Conservation (phyloP, 2,329 filamentous ascomycete species). For the Fusarium sp. region DNA sequence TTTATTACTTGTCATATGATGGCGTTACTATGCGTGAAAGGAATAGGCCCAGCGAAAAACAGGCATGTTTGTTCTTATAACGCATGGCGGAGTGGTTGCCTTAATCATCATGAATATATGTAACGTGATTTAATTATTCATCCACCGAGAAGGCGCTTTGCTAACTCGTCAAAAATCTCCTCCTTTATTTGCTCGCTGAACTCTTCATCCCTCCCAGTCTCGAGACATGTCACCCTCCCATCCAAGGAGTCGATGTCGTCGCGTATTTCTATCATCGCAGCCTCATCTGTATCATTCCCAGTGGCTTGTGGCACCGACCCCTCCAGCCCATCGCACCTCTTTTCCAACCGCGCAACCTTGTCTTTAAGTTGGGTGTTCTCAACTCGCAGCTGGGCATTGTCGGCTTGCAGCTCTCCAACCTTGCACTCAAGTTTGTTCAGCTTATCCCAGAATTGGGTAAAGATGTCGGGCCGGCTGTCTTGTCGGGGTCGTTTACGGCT, state of each 20-base stretch:
- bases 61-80: too few species aligned
- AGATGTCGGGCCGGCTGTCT: conserved; percentile 8
- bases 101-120: not conserved
- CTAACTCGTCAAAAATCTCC: conserved; percentile 18
- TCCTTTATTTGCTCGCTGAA: conserved; percentile 8
- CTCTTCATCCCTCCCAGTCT: conserved; percentile 3
- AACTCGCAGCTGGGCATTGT: conserved; percentile 5
- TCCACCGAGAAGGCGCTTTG: conserved; percentile 7
- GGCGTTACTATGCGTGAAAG: not conserved
- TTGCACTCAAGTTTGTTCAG: conserved; percentile 18
- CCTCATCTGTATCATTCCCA: conserved; percentile 8
- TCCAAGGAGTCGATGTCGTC: conserved; percentile 13
- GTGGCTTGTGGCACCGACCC: not conserved
- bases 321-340: conserved; percentile 2
- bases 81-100: too few species aligned
- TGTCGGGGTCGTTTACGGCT: conserved; percentile 13
- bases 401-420: conserved; percentile 8
- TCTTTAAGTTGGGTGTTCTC: conserved; percentile 7
- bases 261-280: conserved; percentile 14
- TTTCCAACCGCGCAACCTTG: conserved; percentile 1
- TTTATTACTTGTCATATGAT: not conserved
- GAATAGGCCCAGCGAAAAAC: too few species aligned
- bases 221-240: conserved; percentile 8
- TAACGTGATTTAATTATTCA: not conserved
- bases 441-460: conserved; percentile 14